Evolutionary conservation across 2,329 filamentous ascomycete genomes (phyloP).

Genomic region (Fusarium metavorans): DNA sequence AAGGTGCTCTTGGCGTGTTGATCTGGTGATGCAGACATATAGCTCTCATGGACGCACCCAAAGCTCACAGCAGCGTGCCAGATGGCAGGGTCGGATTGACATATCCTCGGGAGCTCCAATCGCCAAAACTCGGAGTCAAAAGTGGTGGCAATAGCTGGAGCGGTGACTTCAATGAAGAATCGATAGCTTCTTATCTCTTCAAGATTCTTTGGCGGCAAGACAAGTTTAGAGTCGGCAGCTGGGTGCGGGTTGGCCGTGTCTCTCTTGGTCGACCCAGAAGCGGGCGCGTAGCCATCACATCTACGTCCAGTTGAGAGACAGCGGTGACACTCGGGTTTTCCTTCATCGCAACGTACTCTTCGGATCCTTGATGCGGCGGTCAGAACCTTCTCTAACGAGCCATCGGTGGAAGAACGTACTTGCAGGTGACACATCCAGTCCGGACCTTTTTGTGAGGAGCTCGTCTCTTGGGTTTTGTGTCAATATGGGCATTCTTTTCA

Average conservation of each 20-base stretch:
- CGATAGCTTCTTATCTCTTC: slow-evolving; percentile 11
- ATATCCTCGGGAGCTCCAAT: slow-evolving; percentile 6
- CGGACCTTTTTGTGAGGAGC: slow-evolving; percentile 3
- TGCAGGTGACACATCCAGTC: slow-evolving; percentile 5
- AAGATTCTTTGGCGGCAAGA: background rate
- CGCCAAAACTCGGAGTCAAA: slow-evolving; percentile 15
- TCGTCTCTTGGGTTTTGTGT: background rate
- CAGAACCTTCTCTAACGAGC: background rate
- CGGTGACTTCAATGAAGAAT: slow-evolving; percentile 6
- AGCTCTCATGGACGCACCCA: slow-evolving; percentile 1
- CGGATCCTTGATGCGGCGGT: background rate
- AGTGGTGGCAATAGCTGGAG: background rate
- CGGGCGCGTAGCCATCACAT: background rate
- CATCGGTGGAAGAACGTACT: background rate
- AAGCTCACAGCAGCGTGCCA: slow-evolving; percentile 10
- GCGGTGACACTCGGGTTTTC: background rate
- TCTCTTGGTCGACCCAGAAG: background rate
- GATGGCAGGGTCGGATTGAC: slow-evolving; percentile 6
- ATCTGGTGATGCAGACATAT: background rate
- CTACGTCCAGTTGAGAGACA: background rate
- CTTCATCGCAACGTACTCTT: slow-evolving; percentile 3
- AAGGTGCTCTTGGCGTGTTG: background rate
- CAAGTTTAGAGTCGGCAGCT: background rate
- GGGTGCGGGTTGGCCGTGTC: background rate
- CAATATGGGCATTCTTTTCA: slow-evolving; percentile 6